A percentile compares a stretch with the other conserved stretches of the same genome.
These are phyloP conservation scores for Pochonia chlamydosporia DNA, from an alignment of 2,329 filamentous ascomycete genomes.

Conservation along the genomic window DNA sequence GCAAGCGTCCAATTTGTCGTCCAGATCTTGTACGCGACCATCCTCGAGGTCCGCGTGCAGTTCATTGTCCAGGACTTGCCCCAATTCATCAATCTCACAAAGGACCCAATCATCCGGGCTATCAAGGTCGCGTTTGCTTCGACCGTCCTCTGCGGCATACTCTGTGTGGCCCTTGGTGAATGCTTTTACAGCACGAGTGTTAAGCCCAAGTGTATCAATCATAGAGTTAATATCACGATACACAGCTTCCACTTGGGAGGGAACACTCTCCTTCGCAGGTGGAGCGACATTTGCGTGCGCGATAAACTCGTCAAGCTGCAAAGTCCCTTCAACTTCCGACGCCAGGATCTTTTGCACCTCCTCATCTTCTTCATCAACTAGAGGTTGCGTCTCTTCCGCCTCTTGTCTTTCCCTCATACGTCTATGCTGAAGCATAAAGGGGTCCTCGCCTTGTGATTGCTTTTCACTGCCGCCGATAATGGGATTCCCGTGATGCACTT, in stretches of 20 bases:
- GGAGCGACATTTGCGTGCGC: conserved; percentile 51
- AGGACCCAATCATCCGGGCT: conserved; percentile 65
- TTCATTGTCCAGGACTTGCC: conserved; percentile 55
- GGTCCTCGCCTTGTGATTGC: conserved; percentile 33
- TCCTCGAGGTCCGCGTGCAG: conserved; percentile 60
- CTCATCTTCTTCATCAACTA: conserved; percentile 66
- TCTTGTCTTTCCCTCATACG: conserved; percentile 49
- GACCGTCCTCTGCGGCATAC: conserved; percentile 43
- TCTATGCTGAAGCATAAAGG: conserved; percentile 44
- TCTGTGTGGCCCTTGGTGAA: conserved; percentile 64
- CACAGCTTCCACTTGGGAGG: conserved; percentile 58
- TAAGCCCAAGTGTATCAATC: conserved; percentile 88
- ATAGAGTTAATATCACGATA: conserved; percentile 87
- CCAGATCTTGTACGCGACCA: conserved; percentile 62
- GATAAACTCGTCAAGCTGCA: conserved; percentile 62
- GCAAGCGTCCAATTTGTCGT: conserved; percentile 63
- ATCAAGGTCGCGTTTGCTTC: conserved; percentile 64
- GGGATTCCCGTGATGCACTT: conserved; percentile 30
- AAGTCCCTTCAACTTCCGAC: conserved; percentile 55
- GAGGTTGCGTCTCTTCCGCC: conserved; percentile 49
- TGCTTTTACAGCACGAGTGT: conserved; percentile 60
- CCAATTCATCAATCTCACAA: conserved; percentile 67
- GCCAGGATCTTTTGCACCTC: conserved; percentile 57
- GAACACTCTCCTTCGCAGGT: conserved; percentile 50
- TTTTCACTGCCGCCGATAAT: conserved; percentile 33